Base-by-base conservation (phyloP, 2,329 filamentous ascomycete species). In the Talaromyces sp. region DNA sequence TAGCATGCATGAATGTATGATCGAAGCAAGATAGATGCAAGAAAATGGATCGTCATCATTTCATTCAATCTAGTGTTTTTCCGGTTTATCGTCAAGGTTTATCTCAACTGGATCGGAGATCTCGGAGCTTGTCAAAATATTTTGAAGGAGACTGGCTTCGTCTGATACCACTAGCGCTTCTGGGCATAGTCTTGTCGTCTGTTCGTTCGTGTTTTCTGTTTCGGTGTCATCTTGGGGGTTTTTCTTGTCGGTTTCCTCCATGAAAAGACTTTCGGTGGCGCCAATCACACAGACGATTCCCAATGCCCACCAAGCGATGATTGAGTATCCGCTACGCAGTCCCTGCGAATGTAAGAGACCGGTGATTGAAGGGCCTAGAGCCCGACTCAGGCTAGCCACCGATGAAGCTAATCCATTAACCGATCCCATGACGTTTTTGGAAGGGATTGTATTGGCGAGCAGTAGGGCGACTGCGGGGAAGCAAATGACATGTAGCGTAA, bases 361-460 rank as follows among this genome's bases (percentile, higher is more conserved):
- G 3, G 93, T 96, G 3, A 97, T 81, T 0, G 92, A 93, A 2
- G 95, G 95, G 0, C 94, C 94, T 67, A 97, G 89, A 0, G 93
- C 93, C 63, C 95, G 87, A 75, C 90, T 93, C 54, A 97, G 81
- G 74, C 93, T 97, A 3, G 95, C 95, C 2, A 92, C 93, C 1
- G 93, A 97, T 35, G 93, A 93, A 0, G 93, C 93, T 13, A 93
- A 89, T 19, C 95, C 95, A 72, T 98, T 98, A 77, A 99, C 90
- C 0, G 91, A 93, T 2, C 95, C 95, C 1, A 98, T 87, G 1
- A 96, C 90, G 59, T 91, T 86, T 64, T 90, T 90, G 8, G 90
- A 93, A 0, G 93, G 92, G 0, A 93, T 91, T 17, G 92, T 90
- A 77, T 98, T 96, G 66, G 92, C 91, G 35, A 97, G 85, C 65